Conservation (phyloP, 495 filamentous ascomycete genomes). For the Xylaria venustula region DNA sequence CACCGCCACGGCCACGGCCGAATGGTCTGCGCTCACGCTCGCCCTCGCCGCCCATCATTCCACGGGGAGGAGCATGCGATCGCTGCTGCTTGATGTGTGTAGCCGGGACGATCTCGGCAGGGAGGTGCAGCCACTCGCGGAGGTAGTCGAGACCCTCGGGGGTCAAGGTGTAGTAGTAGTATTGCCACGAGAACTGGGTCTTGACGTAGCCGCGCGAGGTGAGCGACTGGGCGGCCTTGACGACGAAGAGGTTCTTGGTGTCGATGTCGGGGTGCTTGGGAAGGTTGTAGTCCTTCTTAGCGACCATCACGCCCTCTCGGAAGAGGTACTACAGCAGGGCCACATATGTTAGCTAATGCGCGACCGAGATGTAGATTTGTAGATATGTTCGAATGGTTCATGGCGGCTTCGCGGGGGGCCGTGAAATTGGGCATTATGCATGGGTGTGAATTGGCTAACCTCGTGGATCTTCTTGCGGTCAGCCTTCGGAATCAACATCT, state of each 20-base stretch:
- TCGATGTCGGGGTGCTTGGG: conserved; percentile 92
- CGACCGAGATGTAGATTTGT: background rate
- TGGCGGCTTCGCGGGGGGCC: conserved; percentile 10
- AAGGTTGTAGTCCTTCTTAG: conserved; percentile 97
- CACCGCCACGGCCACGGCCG: conserved; percentile 61
- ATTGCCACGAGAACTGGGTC: conserved; percentile 99
- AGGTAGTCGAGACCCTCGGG: conserved; percentile 99
- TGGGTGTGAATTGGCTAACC: conserved; percentile 33
- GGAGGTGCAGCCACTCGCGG: conserved; percentile 99
- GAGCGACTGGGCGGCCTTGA: conserved; percentile 98
- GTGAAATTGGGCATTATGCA: background rate
- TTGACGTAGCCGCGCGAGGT: conserved; percentile 97
- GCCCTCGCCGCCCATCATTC: conserved; percentile 90
- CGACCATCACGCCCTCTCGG: conserved; percentile 98
- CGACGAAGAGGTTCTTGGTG: conserved; percentile 98
- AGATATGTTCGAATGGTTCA: background rate
- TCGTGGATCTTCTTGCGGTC: conserved; percentile 99
- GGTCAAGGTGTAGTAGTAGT: conserved; percentile 99
- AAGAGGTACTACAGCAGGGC: conserved; percentile 80
- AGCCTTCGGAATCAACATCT: conserved; percentile 96
- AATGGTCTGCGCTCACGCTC: conserved; percentile 71
- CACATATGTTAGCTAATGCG: conserved; percentile 32
- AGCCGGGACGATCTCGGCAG: conserved; percentile 97
- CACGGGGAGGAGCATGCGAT: conserved; percentile 94
- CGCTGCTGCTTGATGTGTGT: conserved; percentile 99